Evolutionary conservation across 768 basidiomycete genomes (phyloP).

Genomic region (Auriscalpium orientale): DNA sequence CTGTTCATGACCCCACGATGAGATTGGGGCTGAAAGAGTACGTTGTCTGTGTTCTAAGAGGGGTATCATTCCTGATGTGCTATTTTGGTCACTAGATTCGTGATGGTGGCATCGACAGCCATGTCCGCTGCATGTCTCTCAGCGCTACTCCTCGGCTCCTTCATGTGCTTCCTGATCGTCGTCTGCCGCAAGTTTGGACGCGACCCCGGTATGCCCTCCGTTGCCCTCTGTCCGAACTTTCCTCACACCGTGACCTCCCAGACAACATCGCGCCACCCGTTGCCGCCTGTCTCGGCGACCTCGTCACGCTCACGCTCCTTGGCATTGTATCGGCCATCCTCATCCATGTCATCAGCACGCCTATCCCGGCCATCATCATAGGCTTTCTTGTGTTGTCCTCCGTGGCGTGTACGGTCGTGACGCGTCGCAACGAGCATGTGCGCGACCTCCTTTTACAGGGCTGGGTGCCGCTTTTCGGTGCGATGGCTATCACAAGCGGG

Average conservation of each 20-base stretch:
- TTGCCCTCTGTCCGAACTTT: background rate
- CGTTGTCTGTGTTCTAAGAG: background rate
- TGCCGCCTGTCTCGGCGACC: slow-evolving; percentile 87
- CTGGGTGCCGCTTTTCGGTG: slow-evolving; percentile 87
- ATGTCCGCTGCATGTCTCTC: slow-evolving; percentile 80
- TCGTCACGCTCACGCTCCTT: slow-evolving; percentile 81
- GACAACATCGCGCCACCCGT: slow-evolving; percentile 96
- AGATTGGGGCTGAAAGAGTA: slow-evolving; percentile 14
- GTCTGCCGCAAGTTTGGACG: slow-evolving; percentile 65
- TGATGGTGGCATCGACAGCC: slow-evolving; percentile 67
- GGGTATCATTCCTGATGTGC: background rate
- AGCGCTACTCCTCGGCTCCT: slow-evolving; percentile 75
- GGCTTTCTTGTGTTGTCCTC: slow-evolving; percentile 41
- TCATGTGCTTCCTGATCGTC: slow-evolving; percentile 84
- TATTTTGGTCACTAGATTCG: slow-evolving; percentile 39
- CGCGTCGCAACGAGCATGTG: slow-evolving; percentile 60
- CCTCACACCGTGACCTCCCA: slow-evolving; percentile 21
- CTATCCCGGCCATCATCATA: slow-evolving; percentile 49
- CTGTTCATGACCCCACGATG: background rate
- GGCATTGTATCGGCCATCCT: slow-evolving; percentile 69
- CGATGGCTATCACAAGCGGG: slow-evolving; percentile 80
- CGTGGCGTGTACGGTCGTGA: slow-evolving; percentile 43
- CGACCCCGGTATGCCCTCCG: slow-evolving; percentile 63
- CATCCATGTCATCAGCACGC: slow-evolving; percentile 56
- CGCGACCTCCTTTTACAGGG: slow-evolving; percentile 71